Base-by-base conservation (phyloP, 2,329 filamentous ascomycete genomes). In the Zelopaecilomyces penicillatus region DNA sequence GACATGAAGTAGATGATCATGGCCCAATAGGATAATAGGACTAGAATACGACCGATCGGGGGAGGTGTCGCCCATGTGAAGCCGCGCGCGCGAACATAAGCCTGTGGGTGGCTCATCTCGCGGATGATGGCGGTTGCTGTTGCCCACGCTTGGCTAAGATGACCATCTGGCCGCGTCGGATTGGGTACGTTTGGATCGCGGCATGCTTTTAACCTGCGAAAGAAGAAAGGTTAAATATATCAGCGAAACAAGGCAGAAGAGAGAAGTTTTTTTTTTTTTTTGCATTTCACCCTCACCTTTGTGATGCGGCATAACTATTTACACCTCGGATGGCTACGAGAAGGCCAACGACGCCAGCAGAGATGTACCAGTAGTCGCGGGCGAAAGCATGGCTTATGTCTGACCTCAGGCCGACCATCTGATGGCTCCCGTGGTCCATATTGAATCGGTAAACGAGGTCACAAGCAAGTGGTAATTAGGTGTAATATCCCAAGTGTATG, bases 31-130 rank as follows among this genome's bases (percentile, higher is more conserved):
- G 64, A 64, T 9, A 72, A 54, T 2, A 83, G 61, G 29, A 76
- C 55, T 9, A 82, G 55, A 5, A 76, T 57, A 26, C 74, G 74
- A n/a, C 79, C 78, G 34, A 76, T 60, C 0, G 78, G 70, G 26
- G 76, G 77, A 9, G 79, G 79, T 1, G 76, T 76, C 43, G 76
- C 60, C 76, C 78, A 82, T 11, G 69, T 66, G 3, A 80, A 51
- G 45, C 66, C 65, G 33, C 62, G 65, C 30, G 66, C 47, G 3
- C 70, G 62, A 35, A 80, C 55, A 50, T 73, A 72, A 44, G 74
- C 55, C 53, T 79, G 77, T 0, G 76, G 78, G 49, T 78, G 76
- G 54, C 70, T 67, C 37, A 69, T 59, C 57, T 83, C 79, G 53
- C 79, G 75, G 4, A 66, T 51, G 35, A 82, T 57, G 11, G 79